phyloP scores from a whole-genome alignment of 441 rosid genomes.

The Syzygium malaccense region DNA sequence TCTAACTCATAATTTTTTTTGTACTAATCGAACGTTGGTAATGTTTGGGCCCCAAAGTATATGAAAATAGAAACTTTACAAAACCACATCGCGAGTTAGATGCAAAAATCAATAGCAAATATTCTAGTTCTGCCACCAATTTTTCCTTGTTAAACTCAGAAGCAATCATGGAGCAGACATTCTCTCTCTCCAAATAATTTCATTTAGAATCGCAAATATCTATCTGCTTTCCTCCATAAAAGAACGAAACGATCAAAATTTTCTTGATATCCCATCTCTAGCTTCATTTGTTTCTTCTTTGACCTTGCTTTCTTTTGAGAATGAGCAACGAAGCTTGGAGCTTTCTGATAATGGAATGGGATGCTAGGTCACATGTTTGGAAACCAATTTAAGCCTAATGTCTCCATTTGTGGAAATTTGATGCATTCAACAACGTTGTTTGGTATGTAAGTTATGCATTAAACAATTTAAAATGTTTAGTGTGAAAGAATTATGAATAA shows the following conservation, averaged over 20 bases:
- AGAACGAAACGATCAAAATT: background rate
- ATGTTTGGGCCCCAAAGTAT: background rate
- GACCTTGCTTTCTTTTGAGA: background rate
- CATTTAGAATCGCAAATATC: background rate
- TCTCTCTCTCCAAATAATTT: background rate
- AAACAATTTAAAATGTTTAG: background rate
- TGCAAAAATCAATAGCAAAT: background rate
- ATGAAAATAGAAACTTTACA: background rate
- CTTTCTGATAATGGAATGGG: background rate
- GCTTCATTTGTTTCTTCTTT: background rate
- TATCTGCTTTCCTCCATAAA: background rate
- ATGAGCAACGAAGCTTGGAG: background rate
- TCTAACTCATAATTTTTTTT: background rate
- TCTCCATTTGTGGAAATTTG: background rate
- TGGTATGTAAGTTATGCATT: background rate
- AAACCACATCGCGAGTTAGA: background rate
- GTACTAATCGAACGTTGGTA: background rate
- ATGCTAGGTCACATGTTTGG: background rate
- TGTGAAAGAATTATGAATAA: background rate
- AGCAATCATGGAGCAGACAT: background rate
- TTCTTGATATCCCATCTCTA: background rate
- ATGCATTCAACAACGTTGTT: background rate
- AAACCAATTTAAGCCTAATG: background rate
- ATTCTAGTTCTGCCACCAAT: background rate
- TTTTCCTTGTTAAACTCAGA: background rate